Percentiles rank a stretch among this genome's conserved stretches.
phyloP scores from a whole-genome alignment of 2,329 filamentous ascomycete genomes.

The Leptosphaerulina australis region DNA sequence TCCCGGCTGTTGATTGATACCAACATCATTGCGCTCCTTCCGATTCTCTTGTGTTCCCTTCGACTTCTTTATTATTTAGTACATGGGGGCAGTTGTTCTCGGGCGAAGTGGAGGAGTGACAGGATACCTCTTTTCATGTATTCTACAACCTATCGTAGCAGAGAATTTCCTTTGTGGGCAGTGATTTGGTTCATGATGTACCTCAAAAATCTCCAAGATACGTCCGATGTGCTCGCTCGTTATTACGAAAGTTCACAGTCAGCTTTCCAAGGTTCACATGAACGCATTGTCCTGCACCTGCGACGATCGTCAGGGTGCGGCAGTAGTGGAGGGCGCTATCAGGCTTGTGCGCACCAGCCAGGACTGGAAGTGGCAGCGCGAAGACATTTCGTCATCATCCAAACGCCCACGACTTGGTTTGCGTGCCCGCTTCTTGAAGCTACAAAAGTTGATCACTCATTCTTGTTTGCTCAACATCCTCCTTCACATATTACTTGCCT shows the following conservation, averaged over 20 bases:
- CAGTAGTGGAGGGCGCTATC: conserved; percentile 22
- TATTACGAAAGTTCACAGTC: neutral
- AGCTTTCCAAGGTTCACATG: conserved; percentile 19
- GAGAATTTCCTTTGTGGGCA: conserved; percentile 49
- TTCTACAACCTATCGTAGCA: conserved; percentile 51
- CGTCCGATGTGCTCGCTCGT: neutral
- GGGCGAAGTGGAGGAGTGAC: conserved; percentile 38
- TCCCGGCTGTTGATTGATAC: conserved; percentile 53
- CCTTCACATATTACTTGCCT: conserved; percentile 7
- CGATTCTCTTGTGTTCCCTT: conserved; percentile 41
- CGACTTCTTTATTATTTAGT: conserved; percentile 47
- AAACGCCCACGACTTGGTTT: conserved; percentile 40
- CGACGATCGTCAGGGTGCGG: conserved; percentile 39
- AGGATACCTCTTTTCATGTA: conserved; percentile 49
- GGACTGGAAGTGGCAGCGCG: conserved; percentile 26
- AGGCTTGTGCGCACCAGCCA: conserved; percentile 31
- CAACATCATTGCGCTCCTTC: conserved; percentile 52
- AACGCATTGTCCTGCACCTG: conserved; percentile 18
- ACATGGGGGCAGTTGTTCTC: conserved; percentile 41
- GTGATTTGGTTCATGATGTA: conserved; percentile 1
- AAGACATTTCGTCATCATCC: conserved; percentile 47
- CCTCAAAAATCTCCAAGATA: neutral
- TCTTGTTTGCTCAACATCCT: conserved; percentile 14
- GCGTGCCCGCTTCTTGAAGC: conserved; percentile 30
- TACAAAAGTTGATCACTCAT: conserved; percentile 29